phyloP scores from a whole-genome alignment of 2,329 filamentous ascomycete genomes.

The Fusarium xyrophilum region DNA sequence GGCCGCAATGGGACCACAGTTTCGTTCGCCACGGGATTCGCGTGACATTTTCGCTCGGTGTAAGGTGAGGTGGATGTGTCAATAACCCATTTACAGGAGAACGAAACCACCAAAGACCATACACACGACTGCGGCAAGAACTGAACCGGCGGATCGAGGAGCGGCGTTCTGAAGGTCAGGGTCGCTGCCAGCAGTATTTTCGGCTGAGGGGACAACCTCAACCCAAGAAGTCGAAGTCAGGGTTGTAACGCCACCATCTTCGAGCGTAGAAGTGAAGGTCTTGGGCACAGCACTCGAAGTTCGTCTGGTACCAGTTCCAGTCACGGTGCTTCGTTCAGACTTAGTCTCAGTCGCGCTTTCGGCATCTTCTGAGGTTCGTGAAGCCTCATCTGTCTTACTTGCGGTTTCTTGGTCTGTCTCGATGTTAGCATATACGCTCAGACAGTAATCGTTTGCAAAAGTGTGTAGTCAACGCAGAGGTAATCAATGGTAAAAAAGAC shows the following conservation, averaged over 20 bases:
- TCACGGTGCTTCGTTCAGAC: constrained; percentile 43
- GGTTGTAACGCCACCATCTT: constrained; percentile 53
- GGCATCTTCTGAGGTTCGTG: constrained; percentile 31
- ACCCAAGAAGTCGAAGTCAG: constrained; percentile 60
- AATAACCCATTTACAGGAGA: constrained; percentile 35
- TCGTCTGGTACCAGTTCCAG: constrained; percentile 43
- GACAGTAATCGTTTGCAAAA: not conserved
- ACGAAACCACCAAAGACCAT: constrained; percentile 42
- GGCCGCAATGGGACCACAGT: not conserved
- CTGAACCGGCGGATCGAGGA: constrained; percentile 31
- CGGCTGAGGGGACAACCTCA: constrained; percentile 49
- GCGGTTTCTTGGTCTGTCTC: constrained; percentile 15
- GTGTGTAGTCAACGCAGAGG: constrained; percentile 19
- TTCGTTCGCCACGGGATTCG: constrained; percentile 7
- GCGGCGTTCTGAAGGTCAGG: constrained; percentile 51
- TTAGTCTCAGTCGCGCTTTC: constrained; percentile 31
- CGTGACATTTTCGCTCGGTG: not conserved
- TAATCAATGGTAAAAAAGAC: not conserved
- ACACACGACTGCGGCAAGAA: constrained; percentile 40
- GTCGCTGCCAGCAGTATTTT: constrained; percentile 39
- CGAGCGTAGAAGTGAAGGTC: constrained; percentile 55
- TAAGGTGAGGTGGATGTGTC: not conserved
- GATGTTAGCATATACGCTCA: constrained; percentile 14
- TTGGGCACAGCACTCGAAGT: constrained; percentile 49
- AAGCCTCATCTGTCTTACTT: constrained; percentile 19